Evolutionary conservation across 129 eudicot species (phyloP), one percentile per base, ranked within the genome.

Genomic region (Sambucus nigra): DNA sequence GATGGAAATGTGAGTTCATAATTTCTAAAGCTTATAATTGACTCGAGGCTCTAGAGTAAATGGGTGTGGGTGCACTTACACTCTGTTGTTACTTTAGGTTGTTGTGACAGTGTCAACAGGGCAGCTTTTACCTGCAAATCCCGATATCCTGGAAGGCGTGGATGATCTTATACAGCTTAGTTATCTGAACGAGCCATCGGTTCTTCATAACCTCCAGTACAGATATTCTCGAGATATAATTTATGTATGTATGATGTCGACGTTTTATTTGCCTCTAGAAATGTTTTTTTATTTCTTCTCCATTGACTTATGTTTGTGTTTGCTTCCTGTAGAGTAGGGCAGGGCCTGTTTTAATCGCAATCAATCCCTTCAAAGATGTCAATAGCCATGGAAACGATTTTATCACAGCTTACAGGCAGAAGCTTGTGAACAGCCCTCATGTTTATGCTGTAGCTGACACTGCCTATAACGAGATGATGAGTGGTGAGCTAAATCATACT

Each of bases 141-240:
- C 95, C 11, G 95, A 85, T 61, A 66, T 85, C 55, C 88, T 85
- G 28, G 88, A 89, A 45, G 95, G 94, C 5, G 94, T 89, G 49
- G 81, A 89, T 67, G 86, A 85, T 69, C 88, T 89, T 53, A 70
- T 79, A 63, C 76, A 57, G 59, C 95, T 89, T 45, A 84, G 98
- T 82, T 85, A 89, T 73, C 38, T 89, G 53, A 89, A 89, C 17
- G 98, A 89, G 80, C 98, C 98, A 60, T 85, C 98, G 14, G 89
- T 89, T 66, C 84, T 89, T 73, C 69, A 72, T 75, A 89, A 81
- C 62, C 82, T 89, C 62, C 80, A 85, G 49, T 51, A 79, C 52
- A 79, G 98, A 76, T 89, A 69, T 72, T 68, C 78, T 15, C 79
- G 69, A 50, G 94, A 89, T 70, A 73, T 73, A 59, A 74, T 85